Conservation (phyloP, 2,329 filamentous ascomycete species). For the Alternaria metachromatica region DNA sequence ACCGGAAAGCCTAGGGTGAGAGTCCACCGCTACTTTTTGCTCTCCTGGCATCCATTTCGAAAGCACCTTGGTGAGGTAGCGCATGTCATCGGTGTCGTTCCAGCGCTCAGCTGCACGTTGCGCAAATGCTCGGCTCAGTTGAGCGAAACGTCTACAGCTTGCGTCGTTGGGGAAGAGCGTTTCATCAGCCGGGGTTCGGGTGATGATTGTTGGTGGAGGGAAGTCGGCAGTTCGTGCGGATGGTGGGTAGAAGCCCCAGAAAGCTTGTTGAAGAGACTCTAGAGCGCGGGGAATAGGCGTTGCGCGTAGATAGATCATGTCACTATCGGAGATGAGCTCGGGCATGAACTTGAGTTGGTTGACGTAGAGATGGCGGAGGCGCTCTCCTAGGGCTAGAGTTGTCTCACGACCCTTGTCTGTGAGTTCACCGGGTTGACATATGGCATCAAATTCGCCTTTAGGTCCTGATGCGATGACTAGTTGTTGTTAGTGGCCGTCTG, state of each 20-base stretch:
- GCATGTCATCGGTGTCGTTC: conserved; percentile 76
- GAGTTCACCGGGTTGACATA: conserved; percentile 65
- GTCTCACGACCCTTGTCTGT: conserved; percentile 59
- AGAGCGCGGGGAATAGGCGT: conserved; percentile 59
- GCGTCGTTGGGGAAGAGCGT: conserved; percentile 60
- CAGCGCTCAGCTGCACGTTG: conserved; percentile 55
- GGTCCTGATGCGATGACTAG: conserved; percentile 70
- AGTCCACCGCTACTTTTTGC: conserved; percentile 77
- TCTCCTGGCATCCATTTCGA: conserved; percentile 85
- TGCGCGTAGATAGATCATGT: conserved; percentile 55
- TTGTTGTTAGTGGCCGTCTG: conserved; percentile 3
- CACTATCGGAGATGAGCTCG: conserved; percentile 48
- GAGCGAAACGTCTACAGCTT: conserved; percentile 56
- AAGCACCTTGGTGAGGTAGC: conserved; percentile 77
- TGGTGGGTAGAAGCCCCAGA: conserved; percentile 57
- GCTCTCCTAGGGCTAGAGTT: conserved; percentile 56
- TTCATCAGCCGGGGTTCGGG: conserved; percentile 55
- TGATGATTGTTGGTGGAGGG: conserved; percentile 53
- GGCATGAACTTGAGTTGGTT: conserved; percentile 59
- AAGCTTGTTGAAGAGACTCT: conserved; percentile 59
- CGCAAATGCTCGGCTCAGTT: conserved; percentile 57
- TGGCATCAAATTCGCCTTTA: conserved; percentile 72
- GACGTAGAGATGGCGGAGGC: conserved; percentile 58
- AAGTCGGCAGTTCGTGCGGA: conserved; percentile 51
- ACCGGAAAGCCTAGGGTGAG: conserved; percentile 81